Percentiles rank a stretch among this genome's conserved stretches.
phyloP scores from a whole-genome alignment of 225 moss, liverwort and hornwort genomes.

The Anthoceros angustus region DNA sequence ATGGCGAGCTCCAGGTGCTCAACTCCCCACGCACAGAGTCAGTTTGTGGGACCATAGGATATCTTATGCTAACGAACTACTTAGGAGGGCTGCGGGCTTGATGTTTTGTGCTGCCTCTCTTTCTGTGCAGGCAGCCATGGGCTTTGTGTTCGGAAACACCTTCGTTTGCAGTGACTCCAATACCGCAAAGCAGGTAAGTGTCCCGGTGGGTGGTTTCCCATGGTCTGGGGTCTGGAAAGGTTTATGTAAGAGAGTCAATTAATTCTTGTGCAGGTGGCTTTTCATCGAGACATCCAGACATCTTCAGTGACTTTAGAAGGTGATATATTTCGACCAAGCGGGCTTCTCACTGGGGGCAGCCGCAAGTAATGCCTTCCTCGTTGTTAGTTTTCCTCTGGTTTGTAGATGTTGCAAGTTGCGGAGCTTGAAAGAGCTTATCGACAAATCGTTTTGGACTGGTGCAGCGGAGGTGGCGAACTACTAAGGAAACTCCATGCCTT shows the following conservation, averaged over 20 bases:
- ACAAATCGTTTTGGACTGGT: neutral
- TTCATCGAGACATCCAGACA: slow-evolving; percentile 73
- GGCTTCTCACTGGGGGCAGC: slow-evolving; percentile 91
- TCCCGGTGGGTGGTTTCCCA: neutral
- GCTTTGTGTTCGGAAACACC: slow-evolving; percentile 79
- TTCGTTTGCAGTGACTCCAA: slow-evolving; percentile 76
- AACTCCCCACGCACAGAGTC: neutral
- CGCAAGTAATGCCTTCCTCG: slow-evolving; percentile 47
- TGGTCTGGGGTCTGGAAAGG: neutral
- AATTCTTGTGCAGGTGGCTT: slow-evolving; percentile 48
- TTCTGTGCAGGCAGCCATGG: slow-evolving; percentile 57
- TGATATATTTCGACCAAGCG: slow-evolving; percentile 92
- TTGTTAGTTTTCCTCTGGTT: neutral
- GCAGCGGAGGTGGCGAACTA: slow-evolving; percentile 91
- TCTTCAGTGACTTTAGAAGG: slow-evolving; percentile 81
- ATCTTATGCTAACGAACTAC: neutral
- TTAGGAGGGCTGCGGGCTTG: neutral
- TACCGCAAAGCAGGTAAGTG: slow-evolving; percentile 67
- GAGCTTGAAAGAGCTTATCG: neutral
- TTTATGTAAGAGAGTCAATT: neutral
- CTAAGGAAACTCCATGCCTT: slow-evolving; percentile 70
- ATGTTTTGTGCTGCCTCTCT: neutral
- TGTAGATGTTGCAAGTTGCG: neutral
- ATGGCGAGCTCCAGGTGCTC: slow-evolving; percentile 61
- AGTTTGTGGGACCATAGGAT: slow-evolving; percentile 2